Evolutionary conservation across 352 stramenopile genomes (phyloP), one percentile per base, ranked within the genome.

Genomic region (Globisporangium alternatum): DNA sequence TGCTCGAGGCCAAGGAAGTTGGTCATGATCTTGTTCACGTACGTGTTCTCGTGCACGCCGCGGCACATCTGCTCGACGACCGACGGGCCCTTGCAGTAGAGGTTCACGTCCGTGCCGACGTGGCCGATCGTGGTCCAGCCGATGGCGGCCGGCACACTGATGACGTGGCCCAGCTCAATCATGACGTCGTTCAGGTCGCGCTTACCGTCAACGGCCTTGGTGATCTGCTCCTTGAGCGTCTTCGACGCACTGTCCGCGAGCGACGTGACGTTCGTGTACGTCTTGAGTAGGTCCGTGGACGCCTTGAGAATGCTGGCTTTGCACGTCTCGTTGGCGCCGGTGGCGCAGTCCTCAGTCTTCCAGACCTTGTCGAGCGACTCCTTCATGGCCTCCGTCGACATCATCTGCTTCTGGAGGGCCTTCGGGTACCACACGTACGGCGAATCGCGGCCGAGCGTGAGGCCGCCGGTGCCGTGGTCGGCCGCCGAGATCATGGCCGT

Each of bases 1-100:
- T 86, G 70, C 59, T 84, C 78, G 53, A 90, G 64, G 53, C 81
- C 78, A 21, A 90, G 72, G 69, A 77, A 90, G 64, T 77, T 86
- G 51, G 80, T 83, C 76, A 90, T 89, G 58, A 90, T 70, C 69
- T 86, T 86, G 76, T 90, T 90, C 63, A 90, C 57, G 63, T 89
- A 83, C 43, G 65, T 78, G 69, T 90, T 90, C 66, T 90, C 71
- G 62, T 89, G 77, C 25, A 84, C 68, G 30, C 81, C 81, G 65
- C 82, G 80, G 71, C 81, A 90, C 69, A 87, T 78, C 49, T 77
- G 76, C 63, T 83, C 74, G 19, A 90, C 78, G 21, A 86, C 61
- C 1, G 56, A 62, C 3, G 81, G 81, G 13, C 81, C 81, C 64
- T 84, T 84, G 75, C 81, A 90, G 77, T 90, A 86, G 33, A 90